Percentiles rank a stretch among this genome's conserved stretches.
Evolutionary conservation across 176 grass and related monocot species (phyloP).

Genomic region (Miscanthus lutarioriparius): DNA sequence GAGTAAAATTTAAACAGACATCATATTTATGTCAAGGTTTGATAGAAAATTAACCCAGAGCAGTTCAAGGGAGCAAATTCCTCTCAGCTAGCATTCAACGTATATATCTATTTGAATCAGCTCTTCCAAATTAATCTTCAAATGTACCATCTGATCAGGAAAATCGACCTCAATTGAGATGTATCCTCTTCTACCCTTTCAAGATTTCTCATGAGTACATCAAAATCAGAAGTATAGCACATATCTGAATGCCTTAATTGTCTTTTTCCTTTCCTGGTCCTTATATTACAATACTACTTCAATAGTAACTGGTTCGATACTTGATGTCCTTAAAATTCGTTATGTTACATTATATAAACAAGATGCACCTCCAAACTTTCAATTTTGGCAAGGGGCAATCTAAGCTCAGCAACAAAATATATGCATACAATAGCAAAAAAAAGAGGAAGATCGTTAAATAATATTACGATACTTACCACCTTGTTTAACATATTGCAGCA

Average conservation of each 20-base stretch:
- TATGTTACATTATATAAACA: background rate
- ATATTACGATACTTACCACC: slow-evolving; percentile 46
- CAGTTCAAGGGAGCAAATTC: background rate
- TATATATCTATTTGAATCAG: background rate
- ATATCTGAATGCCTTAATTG: background rate
- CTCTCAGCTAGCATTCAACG: background rate
- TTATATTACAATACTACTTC: background rate
- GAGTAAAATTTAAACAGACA: background rate
- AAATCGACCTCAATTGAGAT: background rate
- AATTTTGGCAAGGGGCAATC: background rate
- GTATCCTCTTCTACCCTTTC: background rate
- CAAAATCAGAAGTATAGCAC: background rate
- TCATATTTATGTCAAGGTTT: background rate
- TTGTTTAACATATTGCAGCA: slow-evolving; percentile 66
- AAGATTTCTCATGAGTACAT: background rate
- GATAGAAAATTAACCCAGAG: background rate
- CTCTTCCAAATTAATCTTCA: background rate
- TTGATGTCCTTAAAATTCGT: background rate
- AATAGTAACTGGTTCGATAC: background rate
- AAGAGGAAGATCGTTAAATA: background rate
- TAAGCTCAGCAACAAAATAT: background rate
- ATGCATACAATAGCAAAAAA: background rate
- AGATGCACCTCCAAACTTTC: background rate
- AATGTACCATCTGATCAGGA: background rate
- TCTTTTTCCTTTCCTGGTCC: background rate